These are phyloP conservation scores for Penicillium alfredii DNA, from an alignment of 495 filamentous ascomycete species.

Conservation along the genomic window DNA sequence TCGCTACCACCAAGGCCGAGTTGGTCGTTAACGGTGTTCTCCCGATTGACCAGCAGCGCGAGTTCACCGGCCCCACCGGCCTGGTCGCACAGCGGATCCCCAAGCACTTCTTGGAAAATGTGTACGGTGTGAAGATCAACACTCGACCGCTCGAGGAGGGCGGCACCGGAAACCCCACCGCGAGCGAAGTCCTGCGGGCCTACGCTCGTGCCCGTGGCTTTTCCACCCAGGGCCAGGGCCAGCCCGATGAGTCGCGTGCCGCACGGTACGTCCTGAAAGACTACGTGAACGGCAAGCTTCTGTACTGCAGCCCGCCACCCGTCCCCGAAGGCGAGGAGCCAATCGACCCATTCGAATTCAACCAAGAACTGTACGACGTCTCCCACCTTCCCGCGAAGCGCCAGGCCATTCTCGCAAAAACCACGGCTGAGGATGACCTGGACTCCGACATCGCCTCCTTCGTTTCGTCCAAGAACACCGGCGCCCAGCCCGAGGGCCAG, in stretches of 20 bases:
- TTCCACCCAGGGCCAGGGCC: slow-evolving; percentile 76
- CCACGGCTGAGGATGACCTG: slow-evolving; percentile 42
- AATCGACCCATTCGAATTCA: slow-evolving; percentile 72
- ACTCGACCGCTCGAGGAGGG: slow-evolving; percentile 86
- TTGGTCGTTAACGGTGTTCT: slow-evolving; percentile 93
- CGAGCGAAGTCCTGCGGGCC: slow-evolving; percentile 76
- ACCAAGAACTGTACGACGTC: slow-evolving; percentile 78
- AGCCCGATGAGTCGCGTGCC: slow-evolving; percentile 89
- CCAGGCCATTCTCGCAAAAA: slow-evolving; percentile 48
- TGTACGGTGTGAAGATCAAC: slow-evolving; percentile 87
- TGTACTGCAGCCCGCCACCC: slow-evolving; percentile 87
- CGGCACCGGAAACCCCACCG: slow-evolving; percentile 82
- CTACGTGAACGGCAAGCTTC: slow-evolving; percentile 92
- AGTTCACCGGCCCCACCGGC: slow-evolving; percentile 81
- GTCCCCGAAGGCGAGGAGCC: slow-evolving; percentile 41
- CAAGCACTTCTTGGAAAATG: slow-evolving; percentile 78
- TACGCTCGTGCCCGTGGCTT: slow-evolving; percentile 89
- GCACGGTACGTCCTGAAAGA: slow-evolving; percentile 91
- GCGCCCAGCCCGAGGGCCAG: slow-evolving; percentile 42
- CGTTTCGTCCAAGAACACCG: slow-evolving; percentile 17
- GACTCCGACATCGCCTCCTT: slow-evolving; percentile 21
- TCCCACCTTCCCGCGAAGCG: slow-evolving; percentile 68
- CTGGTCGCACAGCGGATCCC: slow-evolving; percentile 90
- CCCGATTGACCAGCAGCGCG: slow-evolving; percentile 93
- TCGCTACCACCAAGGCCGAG: slow-evolving; percentile 93